Base-by-base conservation (phyloP, 441 rosid species). In the Gossypium gossypioides region DNA sequence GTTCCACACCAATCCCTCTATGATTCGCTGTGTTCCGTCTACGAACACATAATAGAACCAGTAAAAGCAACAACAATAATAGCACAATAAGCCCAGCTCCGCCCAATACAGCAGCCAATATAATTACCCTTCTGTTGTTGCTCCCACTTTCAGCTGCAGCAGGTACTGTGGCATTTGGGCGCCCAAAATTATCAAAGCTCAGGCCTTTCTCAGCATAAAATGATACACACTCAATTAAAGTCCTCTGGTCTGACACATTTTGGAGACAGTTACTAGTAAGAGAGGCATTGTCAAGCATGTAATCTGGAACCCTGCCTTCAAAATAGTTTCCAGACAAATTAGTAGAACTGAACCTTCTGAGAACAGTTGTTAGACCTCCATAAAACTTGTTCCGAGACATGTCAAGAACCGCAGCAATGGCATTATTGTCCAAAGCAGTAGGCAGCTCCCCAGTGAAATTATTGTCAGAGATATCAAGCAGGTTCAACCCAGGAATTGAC, bases 281-380 rank as follows among this genome's bases (percentile, higher is more conserved):
- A 68, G 88, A 81, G 44, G 88, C 82, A 72, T 90, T 88, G 22
- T 44, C 42, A 54, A 27, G 71, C 65, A 80, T 73, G 52, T 81
- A 84, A 34, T 78, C 84, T 1, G 89, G 91, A 84, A 93, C 84
- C 74, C 69, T 79, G 68, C 99, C 99, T 74, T 91, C 82, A 58
- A 96, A 88, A 77, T 87, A 96, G 64, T 96, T 96, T 66, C 86
- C 88, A 6, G 97, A 87, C 78, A 96, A 82, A 75, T 93, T 84
- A 46, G 80, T 62, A 0, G 62, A 74, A 22, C 69, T 52, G 70
- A 88, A 93, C 77, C 82, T 83, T 76, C 75, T 73, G 7, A 91
- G 81, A 21, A 84, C 42, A 46, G 77, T 78, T 59, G 81, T 82
- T 59, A 96, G 87, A 79, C 51, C 74, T 57, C 98, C 97, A 68